A percentile compares a stretch with the other conserved stretches of the same genome.
These are phyloP conservation scores for Monilinia polystroma DNA, from an alignment of 2,329 filamentous ascomycete species.

Conservation along the genomic window DNA sequence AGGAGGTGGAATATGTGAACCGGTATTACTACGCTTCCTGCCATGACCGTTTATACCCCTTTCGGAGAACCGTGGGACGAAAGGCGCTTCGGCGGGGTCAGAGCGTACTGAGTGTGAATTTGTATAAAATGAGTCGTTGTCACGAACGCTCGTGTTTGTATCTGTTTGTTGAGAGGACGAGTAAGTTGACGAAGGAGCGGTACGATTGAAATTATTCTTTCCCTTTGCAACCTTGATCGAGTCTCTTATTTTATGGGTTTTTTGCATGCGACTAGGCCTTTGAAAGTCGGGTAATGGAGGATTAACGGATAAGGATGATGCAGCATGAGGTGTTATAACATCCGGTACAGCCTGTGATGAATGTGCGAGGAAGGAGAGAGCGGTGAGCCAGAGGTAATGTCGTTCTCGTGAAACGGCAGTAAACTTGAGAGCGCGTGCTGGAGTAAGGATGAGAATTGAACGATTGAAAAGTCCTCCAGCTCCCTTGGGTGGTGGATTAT, in stretches of 20 bases:
- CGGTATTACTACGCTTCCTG: slow-evolving; percentile 87
- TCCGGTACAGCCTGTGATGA: slow-evolving; percentile 80
- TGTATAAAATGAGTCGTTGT: slow-evolving; percentile 34
- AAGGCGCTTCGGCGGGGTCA: slow-evolving; percentile 63
- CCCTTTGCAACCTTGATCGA: slow-evolving; percentile 88
- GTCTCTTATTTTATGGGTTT: slow-evolving; percentile 65
- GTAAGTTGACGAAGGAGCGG: slow-evolving; percentile 43
- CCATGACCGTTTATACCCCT: slow-evolving; percentile 58
- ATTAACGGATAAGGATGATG: slow-evolving; percentile 46
- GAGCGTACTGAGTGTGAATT: slow-evolving; percentile 28
- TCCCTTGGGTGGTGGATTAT: slow-evolving; percentile 79
- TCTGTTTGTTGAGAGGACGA: slow-evolving; percentile 31
- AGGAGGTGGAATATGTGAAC: slow-evolving; percentile 68
- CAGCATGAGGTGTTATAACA: slow-evolving; percentile 57
- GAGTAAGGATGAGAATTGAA: slow-evolving; percentile 92
- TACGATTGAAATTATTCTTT: slow-evolving; percentile 43
- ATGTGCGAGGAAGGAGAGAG: slow-evolving; percentile 90
- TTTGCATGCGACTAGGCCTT: slow-evolving; percentile 39
- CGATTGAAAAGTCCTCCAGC: slow-evolving; percentile 71
- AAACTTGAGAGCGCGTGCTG: slow-evolving; percentile 91
- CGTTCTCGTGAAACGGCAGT: slow-evolving; percentile 80
- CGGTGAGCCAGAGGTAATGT: slow-evolving; percentile 93
- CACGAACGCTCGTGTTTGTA: slow-evolving; percentile 26
- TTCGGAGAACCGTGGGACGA: slow-evolving; percentile 68
- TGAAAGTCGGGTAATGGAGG: slow-evolving; percentile 49